A percentile compares a stretch with the other conserved stretches of the same genome.
Evolutionary conservation across 768 basidiomycete species (phyloP).

Genomic region (Lentinus brumalis): DNA sequence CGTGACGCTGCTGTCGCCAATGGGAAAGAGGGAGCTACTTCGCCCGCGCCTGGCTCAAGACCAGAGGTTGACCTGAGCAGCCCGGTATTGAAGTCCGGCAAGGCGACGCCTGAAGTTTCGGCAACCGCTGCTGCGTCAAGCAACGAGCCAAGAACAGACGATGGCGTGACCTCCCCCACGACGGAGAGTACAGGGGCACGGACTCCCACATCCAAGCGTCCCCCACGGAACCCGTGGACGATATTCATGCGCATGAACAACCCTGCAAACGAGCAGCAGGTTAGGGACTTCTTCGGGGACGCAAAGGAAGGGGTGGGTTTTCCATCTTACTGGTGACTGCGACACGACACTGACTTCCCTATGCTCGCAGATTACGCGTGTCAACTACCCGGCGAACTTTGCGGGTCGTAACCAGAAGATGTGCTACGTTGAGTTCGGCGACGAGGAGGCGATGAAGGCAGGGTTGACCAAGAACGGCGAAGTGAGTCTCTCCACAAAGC

Average conservation of each 20-base stretch:
- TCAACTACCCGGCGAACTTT: slow-evolving; percentile 56
- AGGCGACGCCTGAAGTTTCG: slow-evolving; percentile 37
- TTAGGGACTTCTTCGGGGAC: slow-evolving; percentile 78
- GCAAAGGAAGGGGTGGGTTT: slow-evolving; percentile 64
- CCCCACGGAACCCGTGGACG: slow-evolving; percentile 78
- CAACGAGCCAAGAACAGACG: slow-evolving; percentile 17
- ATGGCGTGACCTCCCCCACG: slow-evolving; percentile 30
- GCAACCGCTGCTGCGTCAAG: slow-evolving; percentile 3
- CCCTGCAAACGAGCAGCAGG: slow-evolving; percentile 58
- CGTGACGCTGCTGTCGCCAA: slow-evolving; percentile 39
- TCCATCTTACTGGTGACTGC: background rate
- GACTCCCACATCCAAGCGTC: slow-evolving; percentile 69
- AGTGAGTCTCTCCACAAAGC: slow-evolving; percentile 40
- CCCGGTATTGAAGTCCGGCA: slow-evolving; percentile 38
- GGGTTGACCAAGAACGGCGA: slow-evolving; percentile 76
- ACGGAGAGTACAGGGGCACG: slow-evolving; percentile 63
- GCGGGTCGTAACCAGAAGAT: slow-evolving; percentile 56
- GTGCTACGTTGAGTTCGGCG: slow-evolving; percentile 88
- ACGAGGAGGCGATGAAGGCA: slow-evolving; percentile 81
- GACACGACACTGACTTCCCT: background rate
- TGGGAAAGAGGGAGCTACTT: slow-evolving; percentile 35
- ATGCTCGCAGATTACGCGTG: slow-evolving; percentile 59
- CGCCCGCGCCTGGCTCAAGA: slow-evolving; percentile 18
- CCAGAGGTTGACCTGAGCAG: slow-evolving; percentile 17
- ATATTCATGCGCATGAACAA: slow-evolving; percentile 73